These are phyloP conservation scores for Davidsoniella eucalypti DNA, from an alignment of 2,329 filamentous ascomycete species.

Conservation along the genomic window DNA sequence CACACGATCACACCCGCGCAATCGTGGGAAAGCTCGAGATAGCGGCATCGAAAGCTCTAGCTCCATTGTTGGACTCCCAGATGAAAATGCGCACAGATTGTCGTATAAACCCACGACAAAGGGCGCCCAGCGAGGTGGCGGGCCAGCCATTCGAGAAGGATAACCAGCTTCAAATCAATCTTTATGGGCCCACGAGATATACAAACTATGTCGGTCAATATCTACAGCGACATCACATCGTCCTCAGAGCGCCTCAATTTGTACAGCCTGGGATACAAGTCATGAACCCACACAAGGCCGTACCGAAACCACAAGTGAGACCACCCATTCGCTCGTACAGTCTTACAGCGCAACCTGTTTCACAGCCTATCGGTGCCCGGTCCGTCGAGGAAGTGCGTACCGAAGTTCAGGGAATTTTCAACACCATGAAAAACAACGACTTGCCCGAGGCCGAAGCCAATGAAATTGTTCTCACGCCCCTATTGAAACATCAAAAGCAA, in stretches of 20 bases:
- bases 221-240: conserved; percentile 34
- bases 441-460: conserved; percentile 58
- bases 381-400: conserved; percentile 75
- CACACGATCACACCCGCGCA: conserved; percentile 52
- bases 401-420: conserved; percentile 76
- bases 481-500: conserved; percentile 80
- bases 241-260: conserved; percentile 47
- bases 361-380: conserved; percentile 24
- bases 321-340: conserved; percentile 20
- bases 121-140: conserved; percentile 43
- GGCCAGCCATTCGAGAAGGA: conserved; percentile 44
- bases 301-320: conserved; percentile 23
- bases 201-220: conserved; percentile 43
- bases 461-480: conserved; percentile 41
- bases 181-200: conserved; percentile 61
- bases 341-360: conserved; percentile 15
- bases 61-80: conserved; percentile 54
- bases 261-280: conserved; percentile 54
- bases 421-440: conserved; percentile 62
- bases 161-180: conserved; percentile 52
- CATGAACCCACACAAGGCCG: conserved; percentile 51
- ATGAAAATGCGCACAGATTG: conserved; percentile 53
- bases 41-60: conserved; percentile 48
- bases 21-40: conserved; percentile 64
- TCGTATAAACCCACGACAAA: conserved; percentile 51